These are phyloP conservation scores for Amanita rimosa DNA, from an alignment of 768 basidiomycete species.

Conservation along the genomic window DNA sequence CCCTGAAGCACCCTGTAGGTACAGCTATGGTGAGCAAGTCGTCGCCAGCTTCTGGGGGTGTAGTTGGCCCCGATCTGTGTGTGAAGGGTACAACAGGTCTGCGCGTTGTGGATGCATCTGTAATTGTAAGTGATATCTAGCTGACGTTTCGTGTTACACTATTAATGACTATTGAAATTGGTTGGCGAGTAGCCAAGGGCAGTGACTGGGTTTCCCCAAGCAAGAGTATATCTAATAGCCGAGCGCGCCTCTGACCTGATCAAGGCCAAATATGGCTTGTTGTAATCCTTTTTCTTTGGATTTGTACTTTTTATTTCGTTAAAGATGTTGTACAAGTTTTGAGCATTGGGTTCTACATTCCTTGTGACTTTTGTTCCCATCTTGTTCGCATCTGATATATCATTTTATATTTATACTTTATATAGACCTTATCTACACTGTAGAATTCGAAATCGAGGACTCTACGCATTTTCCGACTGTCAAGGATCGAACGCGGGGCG, in stretches of 20 bases:
- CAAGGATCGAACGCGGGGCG: no score
- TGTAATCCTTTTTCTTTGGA: no score
- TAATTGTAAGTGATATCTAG: conserved; percentile 17
- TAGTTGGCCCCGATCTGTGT: conserved; percentile 24
- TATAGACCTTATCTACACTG: no score
- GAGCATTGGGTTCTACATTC: no score
- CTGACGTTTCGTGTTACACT: background rate
- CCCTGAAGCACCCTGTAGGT: conserved; percentile 20
- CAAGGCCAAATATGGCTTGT: conserved; percentile 9
- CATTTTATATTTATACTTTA: no score
- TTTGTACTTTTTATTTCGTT: no score
- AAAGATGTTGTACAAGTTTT: no score
- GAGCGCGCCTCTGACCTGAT: conserved; percentile 25
- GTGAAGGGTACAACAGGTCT: conserved; percentile 25
- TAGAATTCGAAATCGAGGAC: no score
- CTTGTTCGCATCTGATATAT: no score
- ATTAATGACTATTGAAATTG: no score
- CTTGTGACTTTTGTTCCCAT: no score
- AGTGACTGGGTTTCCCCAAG: conserved; percentile 15
- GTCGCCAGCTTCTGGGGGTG: conserved; percentile 16
- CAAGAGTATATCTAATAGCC: conserved; percentile 21
- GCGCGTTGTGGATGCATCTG: conserved; percentile 31
- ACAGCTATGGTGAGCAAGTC: conserved; percentile 21
- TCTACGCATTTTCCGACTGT: no score
- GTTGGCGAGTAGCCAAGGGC: background rate